These are phyloP conservation scores for Zanthoxylum bungeanum DNA, from an alignment of 345 rosid genomes.

Conservation along the genomic window DNA sequence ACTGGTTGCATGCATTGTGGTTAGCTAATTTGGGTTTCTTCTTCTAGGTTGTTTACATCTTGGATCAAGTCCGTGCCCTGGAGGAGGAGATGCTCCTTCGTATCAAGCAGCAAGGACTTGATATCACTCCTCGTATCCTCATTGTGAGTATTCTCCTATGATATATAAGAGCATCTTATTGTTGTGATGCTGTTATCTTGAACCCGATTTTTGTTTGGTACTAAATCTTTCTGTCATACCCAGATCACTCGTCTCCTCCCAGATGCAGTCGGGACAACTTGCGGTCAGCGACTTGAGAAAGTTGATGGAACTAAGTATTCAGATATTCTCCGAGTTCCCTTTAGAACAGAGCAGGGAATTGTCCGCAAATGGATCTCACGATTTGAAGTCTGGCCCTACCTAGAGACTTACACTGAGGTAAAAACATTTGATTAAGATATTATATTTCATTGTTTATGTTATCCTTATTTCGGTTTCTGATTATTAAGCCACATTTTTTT, in stretches of 20 bases:
- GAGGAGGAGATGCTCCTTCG: conserved; percentile 90
- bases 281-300: conserved; percentile 86
- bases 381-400: conserved; percentile 96
- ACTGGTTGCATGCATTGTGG: too few species aligned
- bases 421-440: too few species aligned
- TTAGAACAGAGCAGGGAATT: conserved; percentile 69
- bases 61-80: conserved; percentile 95
- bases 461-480: too few species aligned
- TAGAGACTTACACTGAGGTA: conserved; percentile 87
- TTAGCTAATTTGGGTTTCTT: not conserved
- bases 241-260: conserved; percentile 88
- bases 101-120: conserved; percentile 85
- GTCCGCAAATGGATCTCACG: conserved; percentile 89
- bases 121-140: conserved; percentile 76
- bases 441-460: too few species aligned
- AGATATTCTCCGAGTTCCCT: conserved; percentile 85
- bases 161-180: not conserved
- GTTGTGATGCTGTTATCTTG: not conserved
- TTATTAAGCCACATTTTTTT: too few species aligned
- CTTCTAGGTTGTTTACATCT: conserved; percentile 78
- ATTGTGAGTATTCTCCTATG: conserved; percentile 50
- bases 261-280: conserved; percentile 88
- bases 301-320: conserved; percentile 68
- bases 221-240: conserved; percentile 10
- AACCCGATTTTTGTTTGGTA: not conserved